A percentile compares a stretch with the other conserved stretches of the same genome.
Conservation (phyloP, 2,329 filamentous ascomycete genomes). For the Seiridium unicorne region DNA sequence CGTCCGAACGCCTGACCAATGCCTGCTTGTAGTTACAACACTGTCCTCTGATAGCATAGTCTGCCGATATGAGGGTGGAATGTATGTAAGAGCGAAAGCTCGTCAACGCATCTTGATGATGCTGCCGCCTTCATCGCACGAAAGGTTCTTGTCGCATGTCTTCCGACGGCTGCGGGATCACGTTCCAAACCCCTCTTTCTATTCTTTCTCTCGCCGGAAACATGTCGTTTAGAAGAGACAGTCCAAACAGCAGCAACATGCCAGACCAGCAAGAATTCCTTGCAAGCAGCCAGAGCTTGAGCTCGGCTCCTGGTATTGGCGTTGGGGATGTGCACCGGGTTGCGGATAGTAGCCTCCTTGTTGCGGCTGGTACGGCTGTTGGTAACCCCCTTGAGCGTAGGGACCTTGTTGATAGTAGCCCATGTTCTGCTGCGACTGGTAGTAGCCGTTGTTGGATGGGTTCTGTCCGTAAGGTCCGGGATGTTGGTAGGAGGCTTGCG, state of each 20-base stretch:
- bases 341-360: slow-evolving; percentile 25
- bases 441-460: slow-evolving; percentile 22
- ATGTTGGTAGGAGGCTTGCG: slow-evolving; percentile 40
- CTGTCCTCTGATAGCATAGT: background rate
- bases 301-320: slow-evolving; percentile 26
- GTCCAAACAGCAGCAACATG: slow-evolving; percentile 60
- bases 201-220: too few relatives aligned
- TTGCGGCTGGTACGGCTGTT: slow-evolving; percentile 31
- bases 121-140: too few relatives aligned
- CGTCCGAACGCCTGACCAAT: background rate
- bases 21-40: background rate
- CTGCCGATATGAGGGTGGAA: too few relatives aligned
- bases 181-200: too few relatives aligned
- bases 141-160: too few relatives aligned
- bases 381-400: slow-evolving; percentile 22
- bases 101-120: too few relatives aligned
- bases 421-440: slow-evolving; percentile 40
- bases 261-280: slow-evolving; percentile 48
- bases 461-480: slow-evolving; percentile 16
- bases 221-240: slow-evolving; percentile 42
- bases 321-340: slow-evolving; percentile 21
- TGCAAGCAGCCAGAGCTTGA: slow-evolving; percentile 28
- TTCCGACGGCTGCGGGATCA: too few relatives aligned
- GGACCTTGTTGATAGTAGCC: slow-evolving; percentile 28
- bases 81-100: too few relatives aligned